These are phyloP conservation scores for Linanthus parryae DNA, from an alignment of 148 eudicot species.

Conservation along the genomic window DNA sequence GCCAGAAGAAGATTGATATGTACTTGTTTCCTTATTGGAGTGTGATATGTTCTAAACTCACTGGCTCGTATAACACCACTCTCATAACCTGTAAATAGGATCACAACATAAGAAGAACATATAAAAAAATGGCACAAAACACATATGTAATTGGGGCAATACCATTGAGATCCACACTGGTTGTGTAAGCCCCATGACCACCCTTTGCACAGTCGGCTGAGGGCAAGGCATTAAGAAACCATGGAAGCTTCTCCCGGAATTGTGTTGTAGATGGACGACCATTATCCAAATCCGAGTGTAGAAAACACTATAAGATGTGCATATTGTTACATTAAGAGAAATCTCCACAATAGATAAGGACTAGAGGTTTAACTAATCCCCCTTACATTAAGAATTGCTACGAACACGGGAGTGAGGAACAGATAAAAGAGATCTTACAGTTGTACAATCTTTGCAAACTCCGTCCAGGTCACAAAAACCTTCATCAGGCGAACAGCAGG, in stretches of 20 bases:
- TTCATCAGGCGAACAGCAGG: conserved; percentile 65
- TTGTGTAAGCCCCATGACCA: conserved; percentile 73
- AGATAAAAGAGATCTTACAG: conserved; percentile 30
- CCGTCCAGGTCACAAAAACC: conserved; percentile 56
- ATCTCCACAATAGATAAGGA: neutral
- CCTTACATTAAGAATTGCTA: conserved; percentile 3
- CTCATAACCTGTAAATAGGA: conserved; percentile 38
- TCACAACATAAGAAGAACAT: neutral
- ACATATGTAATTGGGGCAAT: neutral
- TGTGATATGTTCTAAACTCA: conserved; percentile 68
- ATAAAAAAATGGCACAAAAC: neutral
- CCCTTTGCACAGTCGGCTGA: conserved; percentile 88
- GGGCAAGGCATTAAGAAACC: conserved; percentile 65
- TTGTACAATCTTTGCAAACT: conserved; percentile 60
- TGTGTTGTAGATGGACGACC: conserved; percentile 65
- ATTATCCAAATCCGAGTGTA: conserved; percentile 50
- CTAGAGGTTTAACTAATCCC: neutral
- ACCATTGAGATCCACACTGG: conserved; percentile 60
- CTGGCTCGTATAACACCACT: conserved; percentile 55
- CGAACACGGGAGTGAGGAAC: neutral
- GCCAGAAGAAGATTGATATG: conserved; percentile 8
- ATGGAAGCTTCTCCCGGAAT: conserved; percentile 59
- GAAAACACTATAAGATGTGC: conserved; percentile 47
- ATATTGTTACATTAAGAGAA: conserved; percentile 8
- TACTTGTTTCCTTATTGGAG: conserved; percentile 63